Evolutionary conservation across 1,284 basidiomycete species (phyloP), one percentile per base, ranked within the genome.

Genomic region (Phaffia rhodozyma): DNA sequence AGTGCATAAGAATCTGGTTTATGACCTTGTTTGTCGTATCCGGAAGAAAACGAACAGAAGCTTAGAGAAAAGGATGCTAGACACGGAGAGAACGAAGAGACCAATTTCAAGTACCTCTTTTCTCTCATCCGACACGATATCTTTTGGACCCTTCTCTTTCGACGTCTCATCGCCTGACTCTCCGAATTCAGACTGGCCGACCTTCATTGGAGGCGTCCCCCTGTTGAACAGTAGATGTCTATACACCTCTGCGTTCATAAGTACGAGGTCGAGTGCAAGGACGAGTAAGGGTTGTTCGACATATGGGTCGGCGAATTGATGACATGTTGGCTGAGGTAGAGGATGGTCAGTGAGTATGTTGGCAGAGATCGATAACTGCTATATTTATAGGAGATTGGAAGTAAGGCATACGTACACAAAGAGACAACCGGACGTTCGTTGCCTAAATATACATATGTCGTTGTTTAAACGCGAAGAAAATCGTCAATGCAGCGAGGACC

Each of bases 221-320:
- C 89, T 79, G 71, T 96, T 96, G 73, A 89, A 94, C n/a, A 96
- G 77, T 29, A 96, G 76, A 76, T 96, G 91, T 18, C 89, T 80
- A 72, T 88, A 94, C 1, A 93, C 91, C 27, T 84, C 84, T 25
- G 87, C 80, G 73, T 93, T 94, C 53, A 94, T 81, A 30, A 94
- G 79, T 61, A 94, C 87, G 11, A 94, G 79, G 74, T 94, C 91
- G 54, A 94, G 79, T 1, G 90, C 75, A 25, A 94, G 78, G 0
- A 85, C 84, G 59, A 92, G 77, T 0, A 80, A 77, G 68, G 91
- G 89, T 68, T 92, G 86, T 72, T 94, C 90, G 66, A 94, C 88
- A 68, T 93, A 89, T 65, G 88, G 89, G 74, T 96, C 91, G 0
- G 86, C 86, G 71, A 93, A 90, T 16, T 78, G 76, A 61, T 80